Percentiles rank a stretch among this genome's conserved stretches.
These are phyloP conservation scores for Talinum fruticosum DNA, from an alignment of 148 eudicot genomes.

Conservation along the genomic window DNA sequence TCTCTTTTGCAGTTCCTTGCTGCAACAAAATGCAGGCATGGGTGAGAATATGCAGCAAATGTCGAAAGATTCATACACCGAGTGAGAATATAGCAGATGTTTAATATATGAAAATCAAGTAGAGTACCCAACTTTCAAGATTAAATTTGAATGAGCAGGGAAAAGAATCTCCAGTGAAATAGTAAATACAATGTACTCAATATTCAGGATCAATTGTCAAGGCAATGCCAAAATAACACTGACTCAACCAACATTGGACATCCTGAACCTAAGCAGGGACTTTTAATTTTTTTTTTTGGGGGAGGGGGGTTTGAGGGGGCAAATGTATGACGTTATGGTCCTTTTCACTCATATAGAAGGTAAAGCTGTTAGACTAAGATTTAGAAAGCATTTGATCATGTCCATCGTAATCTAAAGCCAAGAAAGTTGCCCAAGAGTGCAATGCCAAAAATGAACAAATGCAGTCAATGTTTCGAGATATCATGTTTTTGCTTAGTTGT, in stretches of 20 bases:
- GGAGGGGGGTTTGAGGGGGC: too few species aligned
- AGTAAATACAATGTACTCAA: too few species aligned
- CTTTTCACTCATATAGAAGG: too few species aligned
- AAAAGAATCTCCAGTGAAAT: too few species aligned
- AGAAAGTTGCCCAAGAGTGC: background rate
- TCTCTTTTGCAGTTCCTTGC: conserved; percentile 72
- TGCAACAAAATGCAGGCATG: conserved; percentile 28
- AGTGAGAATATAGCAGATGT: background rate
- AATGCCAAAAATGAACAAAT: background rate
- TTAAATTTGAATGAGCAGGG: too few species aligned
- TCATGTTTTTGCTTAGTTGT: background rate
- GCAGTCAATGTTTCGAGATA: background rate
- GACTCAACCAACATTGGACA: too few species aligned
- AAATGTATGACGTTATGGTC: too few species aligned
- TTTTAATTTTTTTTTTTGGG: too few species aligned
- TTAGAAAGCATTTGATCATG: background rate
- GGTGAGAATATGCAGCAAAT: background rate
- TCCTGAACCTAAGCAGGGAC: too few species aligned
- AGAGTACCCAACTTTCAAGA: background rate
- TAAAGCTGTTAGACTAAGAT: too few species aligned
- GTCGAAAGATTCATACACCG: background rate
- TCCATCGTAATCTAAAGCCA: background rate
- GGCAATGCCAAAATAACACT: too few species aligned
- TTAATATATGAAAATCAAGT: background rate
- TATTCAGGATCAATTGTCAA: too few species aligned